A percentile compares a stretch with the other conserved stretches of the same genome.
Conservation (phyloP, 2,329 filamentous ascomycete species). For the Fusarium tjaetaba region DNA sequence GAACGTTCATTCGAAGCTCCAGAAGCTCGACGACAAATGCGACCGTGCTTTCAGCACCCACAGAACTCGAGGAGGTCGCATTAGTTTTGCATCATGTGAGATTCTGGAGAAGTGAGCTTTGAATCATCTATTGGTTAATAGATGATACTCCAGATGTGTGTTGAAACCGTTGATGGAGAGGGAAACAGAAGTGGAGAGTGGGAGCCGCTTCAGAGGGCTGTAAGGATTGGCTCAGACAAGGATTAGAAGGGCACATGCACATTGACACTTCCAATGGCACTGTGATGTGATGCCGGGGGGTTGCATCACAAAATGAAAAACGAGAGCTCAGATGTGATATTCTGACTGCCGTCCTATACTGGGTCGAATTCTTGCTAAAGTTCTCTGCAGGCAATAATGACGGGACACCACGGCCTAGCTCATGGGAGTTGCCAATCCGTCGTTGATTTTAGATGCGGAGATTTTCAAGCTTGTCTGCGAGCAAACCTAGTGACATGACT, state of each 20-base stretch:
- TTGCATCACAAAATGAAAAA: constrained; percentile 33
- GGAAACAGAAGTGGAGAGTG: constrained; percentile 19
- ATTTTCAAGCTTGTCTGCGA: constrained; percentile 7
- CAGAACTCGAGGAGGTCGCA: constrained; percentile 41
- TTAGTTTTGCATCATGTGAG: constrained; percentile 45
- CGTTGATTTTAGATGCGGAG: constrained; percentile 9
- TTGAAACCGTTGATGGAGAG: constrained; percentile 31
- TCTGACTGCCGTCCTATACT: constrained; percentile 34
- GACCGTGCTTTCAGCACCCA: constrained; percentile 34
- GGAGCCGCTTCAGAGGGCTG: constrained; percentile 5
- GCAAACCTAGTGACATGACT: constrained; percentile 22
- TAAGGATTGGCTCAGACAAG: constrained; percentile 35
- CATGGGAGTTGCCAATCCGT: constrained; percentile 14
- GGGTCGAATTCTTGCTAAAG: constrained; percentile 11
- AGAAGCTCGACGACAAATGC: constrained; percentile 28
- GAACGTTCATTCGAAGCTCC: constrained; percentile 15
- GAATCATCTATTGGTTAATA: constrained; percentile 28
- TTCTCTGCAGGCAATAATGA: constrained; percentile 3
- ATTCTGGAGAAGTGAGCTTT: constrained; percentile 25
- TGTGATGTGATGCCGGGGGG: constrained; percentile 38
- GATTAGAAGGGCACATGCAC: constrained; percentile 22
- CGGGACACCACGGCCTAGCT: constrained; percentile 25
- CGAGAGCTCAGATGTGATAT: constrained; percentile 35
- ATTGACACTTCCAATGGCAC: constrained; percentile 7
- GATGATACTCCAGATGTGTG: constrained; percentile 4